These are phyloP conservation scores for Cryptococcus jaspeensis DNA, from an alignment of 1,284 basidiomycete genomes.

Conservation along the genomic window DNA sequence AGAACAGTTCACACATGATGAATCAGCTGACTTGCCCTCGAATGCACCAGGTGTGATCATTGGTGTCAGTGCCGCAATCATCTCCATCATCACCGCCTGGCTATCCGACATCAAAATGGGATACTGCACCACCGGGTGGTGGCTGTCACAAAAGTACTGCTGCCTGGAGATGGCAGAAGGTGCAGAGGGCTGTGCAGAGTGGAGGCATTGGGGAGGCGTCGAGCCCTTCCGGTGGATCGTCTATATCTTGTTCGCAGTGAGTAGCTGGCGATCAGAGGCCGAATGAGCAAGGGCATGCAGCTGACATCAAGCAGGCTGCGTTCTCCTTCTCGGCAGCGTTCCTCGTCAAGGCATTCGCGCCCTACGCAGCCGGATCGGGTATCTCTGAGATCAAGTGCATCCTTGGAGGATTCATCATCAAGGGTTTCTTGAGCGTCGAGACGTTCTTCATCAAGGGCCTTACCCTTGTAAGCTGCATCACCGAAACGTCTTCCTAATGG, in stretches of 20 bases:
- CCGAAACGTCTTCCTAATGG: neutral
- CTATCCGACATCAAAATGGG: conserved; percentile 96
- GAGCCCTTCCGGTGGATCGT: conserved; percentile 74
- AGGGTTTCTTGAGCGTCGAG: conserved; percentile 84
- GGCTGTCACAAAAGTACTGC: conserved; percentile 97
- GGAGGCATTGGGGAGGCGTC: conserved; percentile 86
- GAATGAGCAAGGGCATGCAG: neutral
- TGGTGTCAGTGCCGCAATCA: conserved; percentile 88
- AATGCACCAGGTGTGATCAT: conserved; percentile 74
- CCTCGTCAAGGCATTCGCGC: conserved; percentile 83
- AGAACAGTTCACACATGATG: neutral
- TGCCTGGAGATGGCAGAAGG: conserved; percentile 77
- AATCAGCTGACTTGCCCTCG: neutral
- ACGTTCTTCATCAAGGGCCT: conserved; percentile 91
- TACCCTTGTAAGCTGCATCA: conserved; percentile 65
- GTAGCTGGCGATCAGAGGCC: conserved; percentile 45
- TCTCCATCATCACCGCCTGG: conserved; percentile 97
- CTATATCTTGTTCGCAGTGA: conserved; percentile 84
- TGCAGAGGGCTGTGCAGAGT: conserved; percentile 80
- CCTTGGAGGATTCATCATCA: conserved; percentile 93
- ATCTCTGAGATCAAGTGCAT: conserved; percentile 99
- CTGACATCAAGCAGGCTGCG: conserved; percentile 55
- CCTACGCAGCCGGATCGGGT: conserved; percentile 94
- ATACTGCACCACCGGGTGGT: conserved; percentile 96
- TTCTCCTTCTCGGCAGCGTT: conserved; percentile 85